These are phyloP conservation scores for Magnolia kwangsiensis DNA, from an alignment of 164 flowering plant species.

Conservation along the genomic window DNA sequence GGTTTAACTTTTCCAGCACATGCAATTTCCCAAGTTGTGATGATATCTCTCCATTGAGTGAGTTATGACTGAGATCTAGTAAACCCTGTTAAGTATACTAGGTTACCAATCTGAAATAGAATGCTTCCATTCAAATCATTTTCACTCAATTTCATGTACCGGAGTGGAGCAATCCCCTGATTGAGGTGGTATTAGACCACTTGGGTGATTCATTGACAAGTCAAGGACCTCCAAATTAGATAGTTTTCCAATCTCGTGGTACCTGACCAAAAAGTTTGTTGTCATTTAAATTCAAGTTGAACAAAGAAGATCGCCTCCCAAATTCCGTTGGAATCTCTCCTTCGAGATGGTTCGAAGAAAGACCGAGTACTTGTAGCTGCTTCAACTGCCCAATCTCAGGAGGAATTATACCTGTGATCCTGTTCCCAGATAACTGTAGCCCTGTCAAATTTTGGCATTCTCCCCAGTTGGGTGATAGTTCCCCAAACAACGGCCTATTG, in stretches of 20 bases:
- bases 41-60: conserved; percentile 47
- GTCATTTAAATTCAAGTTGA: conserved; percentile 29
- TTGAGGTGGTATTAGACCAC: conserved; percentile 24
- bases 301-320: conserved; percentile 12
- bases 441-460: conserved; percentile 23
- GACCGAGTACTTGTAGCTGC: conserved; percentile 16
- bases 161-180: conserved; percentile 25
- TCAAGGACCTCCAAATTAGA: conserved; percentile 23
- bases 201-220: conserved; percentile 22
- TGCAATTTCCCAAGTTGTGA: conserved; percentile 33
- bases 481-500: conserved; percentile 37
- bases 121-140: conserved; percentile 37
- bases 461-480: conserved; percentile 32
- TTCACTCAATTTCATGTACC: conserved; percentile 36
- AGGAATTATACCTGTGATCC: conserved; percentile 35
- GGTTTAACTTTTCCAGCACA: neutral
- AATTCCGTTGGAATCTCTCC: conserved; percentile 47
- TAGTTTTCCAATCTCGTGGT: conserved; percentile 26
- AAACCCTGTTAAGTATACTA: conserved; percentile 23
- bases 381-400: conserved; percentile 30
- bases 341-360: conserved; percentile 31
- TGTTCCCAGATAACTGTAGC: conserved; percentile 24
- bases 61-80: conserved; percentile 58
- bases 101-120: conserved; percentile 41
- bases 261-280: conserved; percentile 35